Evolutionary conservation across 768 basidiomycete species (phyloP).

Genomic region (Hericium erinaceus): DNA sequence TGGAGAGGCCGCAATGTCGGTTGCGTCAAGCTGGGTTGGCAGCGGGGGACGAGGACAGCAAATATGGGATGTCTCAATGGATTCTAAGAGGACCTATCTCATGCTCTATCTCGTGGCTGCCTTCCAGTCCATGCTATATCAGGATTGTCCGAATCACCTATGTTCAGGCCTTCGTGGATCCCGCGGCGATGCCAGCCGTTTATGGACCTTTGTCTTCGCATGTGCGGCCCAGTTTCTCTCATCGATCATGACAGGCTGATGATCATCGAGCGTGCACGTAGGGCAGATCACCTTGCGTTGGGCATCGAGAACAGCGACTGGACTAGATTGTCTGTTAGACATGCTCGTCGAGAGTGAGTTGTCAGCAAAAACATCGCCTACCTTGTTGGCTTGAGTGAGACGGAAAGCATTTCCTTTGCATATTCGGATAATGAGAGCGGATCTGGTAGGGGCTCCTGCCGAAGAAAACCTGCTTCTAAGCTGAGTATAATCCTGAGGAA

Average conservation of each 20-base stretch:
- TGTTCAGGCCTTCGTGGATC: no score
- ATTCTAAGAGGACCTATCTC: no score
- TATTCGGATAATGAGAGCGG: slow-evolving; percentile 44
- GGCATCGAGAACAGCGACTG: slow-evolving; percentile 42
- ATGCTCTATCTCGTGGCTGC: no score
- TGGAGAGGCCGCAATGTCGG: no score
- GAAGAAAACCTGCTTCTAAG: slow-evolving; percentile 5
- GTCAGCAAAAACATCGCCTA: slow-evolving; percentile 17
- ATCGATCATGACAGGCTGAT: slow-evolving; percentile 58
- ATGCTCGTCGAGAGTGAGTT: neutral
- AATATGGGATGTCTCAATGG: no score
- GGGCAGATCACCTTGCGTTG: slow-evolving; percentile 52
- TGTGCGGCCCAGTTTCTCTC: slow-evolving; percentile 51
- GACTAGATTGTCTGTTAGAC: slow-evolving; percentile 32
- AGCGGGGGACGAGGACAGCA: no score
- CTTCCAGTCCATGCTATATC: no score
- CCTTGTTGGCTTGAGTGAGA: slow-evolving; percentile 37
- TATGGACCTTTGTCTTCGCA: slow-evolving; percentile 45
- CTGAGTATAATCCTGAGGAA: neutral
- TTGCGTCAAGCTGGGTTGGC: no score
- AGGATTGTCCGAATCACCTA: no score
- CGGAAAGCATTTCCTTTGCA: slow-evolving; percentile 43
- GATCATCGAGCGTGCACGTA: slow-evolving; percentile 48
- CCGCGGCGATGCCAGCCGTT: slow-evolving; percentile 25
- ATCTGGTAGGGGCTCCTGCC: slow-evolving; percentile 37